phyloP scores from a whole-genome alignment of 176 grass and related monocot genomes.

The Zizania latifolia region DNA sequence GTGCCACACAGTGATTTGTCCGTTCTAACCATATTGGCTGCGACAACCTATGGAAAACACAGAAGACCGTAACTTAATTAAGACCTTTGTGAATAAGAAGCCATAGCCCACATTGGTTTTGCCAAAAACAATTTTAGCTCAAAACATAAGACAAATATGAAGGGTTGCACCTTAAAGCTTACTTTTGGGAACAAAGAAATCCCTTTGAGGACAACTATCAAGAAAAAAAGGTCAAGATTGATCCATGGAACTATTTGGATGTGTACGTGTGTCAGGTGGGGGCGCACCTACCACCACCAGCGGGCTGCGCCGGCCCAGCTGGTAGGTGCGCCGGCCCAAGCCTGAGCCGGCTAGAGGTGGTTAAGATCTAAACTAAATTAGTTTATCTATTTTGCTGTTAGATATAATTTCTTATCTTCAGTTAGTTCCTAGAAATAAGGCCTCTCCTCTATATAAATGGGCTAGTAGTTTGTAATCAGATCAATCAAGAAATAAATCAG shows the following conservation, averaged over 20 bases:
- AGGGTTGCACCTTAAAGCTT: background rate
- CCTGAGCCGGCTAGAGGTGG: too few relatives aligned
- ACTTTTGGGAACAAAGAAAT: background rate
- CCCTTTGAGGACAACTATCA: background rate
- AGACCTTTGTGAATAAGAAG: slow-evolving; percentile 16
- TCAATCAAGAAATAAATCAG: too few relatives aligned
- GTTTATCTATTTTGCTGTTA: too few relatives aligned
- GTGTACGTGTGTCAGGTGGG: too few relatives aligned
- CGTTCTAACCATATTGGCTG: slow-evolving; percentile 98
- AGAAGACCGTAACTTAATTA: slow-evolving; percentile 34
- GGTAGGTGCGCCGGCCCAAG: too few relatives aligned
- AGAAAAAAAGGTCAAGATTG: background rate
- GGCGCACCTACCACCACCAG: too few relatives aligned
- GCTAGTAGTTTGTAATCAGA: too few relatives aligned
- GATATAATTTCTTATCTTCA: too few relatives aligned
- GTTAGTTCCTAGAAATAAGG: too few relatives aligned
- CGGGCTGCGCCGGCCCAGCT: too few relatives aligned
- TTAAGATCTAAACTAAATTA: too few relatives aligned
- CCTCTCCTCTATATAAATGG: too few relatives aligned
- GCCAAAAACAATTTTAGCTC: background rate
- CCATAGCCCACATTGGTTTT: background rate
- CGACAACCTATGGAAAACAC: slow-evolving; percentile 97
- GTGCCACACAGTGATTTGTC: slow-evolving; percentile 90
- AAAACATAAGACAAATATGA: background rate
- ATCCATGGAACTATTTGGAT: background rate